A percentile compares a stretch with the other conserved stretches of the same genome.
phyloP scores from a whole-genome alignment of 257 asterid species.

The Solanum corneliomulleri region DNA sequence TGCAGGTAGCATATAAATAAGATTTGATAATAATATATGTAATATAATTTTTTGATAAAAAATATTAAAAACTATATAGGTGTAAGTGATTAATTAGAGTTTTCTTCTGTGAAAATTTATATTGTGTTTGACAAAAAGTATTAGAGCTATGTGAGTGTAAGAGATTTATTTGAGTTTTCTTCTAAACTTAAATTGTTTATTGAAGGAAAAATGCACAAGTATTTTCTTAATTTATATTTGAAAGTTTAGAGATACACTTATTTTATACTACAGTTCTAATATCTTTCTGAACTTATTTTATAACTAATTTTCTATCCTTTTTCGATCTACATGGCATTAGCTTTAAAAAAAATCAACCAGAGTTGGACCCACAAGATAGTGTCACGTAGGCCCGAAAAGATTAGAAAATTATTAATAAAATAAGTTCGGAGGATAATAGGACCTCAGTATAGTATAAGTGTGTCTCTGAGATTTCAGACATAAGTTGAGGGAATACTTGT shows the following conservation, averaged over 20 bases:
- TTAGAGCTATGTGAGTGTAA: neutral
- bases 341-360: too few species aligned
- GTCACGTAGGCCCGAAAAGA: too few species aligned
- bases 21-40: neutral
- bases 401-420: too few species aligned
- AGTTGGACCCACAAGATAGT: too few species aligned
- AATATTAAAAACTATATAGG: neutral
- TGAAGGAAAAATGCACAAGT: neutral
- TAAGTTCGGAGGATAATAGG: too few species aligned
- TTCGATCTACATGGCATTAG: fast-evolving
- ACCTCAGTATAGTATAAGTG: too few species aligned
- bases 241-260: too few species aligned
- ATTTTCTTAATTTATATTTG: fast-evolving
- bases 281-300: too few species aligned
- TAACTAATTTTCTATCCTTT: too few species aligned
- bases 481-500: too few species aligned
- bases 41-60: neutral
- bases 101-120: fast-evolving
- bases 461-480: too few species aligned
- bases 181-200: neutral
- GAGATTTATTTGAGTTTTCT: neutral
- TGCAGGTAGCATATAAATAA: neutral
- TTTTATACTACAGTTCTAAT: too few species aligned
- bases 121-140: neutral
- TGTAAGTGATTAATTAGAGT: neutral